phyloP scores from a whole-genome alignment of 257 asterid genomes.

The Anisodus acutangulus region DNA sequence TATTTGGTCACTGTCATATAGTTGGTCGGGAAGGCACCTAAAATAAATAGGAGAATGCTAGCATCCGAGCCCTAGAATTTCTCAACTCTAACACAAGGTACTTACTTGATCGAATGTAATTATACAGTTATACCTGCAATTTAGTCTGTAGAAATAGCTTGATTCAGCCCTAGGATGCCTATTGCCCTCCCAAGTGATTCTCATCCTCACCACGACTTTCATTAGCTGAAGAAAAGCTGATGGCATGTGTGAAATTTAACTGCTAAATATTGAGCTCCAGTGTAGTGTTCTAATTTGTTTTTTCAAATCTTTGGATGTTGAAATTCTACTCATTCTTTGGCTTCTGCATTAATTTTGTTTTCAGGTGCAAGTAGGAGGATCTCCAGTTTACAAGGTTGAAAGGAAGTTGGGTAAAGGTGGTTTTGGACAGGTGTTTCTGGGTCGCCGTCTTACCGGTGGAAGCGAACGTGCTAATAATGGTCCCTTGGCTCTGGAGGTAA shows the following conservation, averaged over 20 bases:
- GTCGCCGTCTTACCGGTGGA: slow-evolving; percentile 48
- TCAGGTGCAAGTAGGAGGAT: slow-evolving; percentile 58
- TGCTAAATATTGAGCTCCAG: slow-evolving; percentile 12
- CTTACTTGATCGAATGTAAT: not conserved
- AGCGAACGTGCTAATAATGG: slow-evolving; percentile 37
- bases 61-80: not conserved
- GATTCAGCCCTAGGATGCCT: not conserved
- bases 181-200: not conserved
- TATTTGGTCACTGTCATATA: not conserved
- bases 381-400: slow-evolving; percentile 51
- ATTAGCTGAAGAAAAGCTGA: not conserved
- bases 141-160: not conserved
- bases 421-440: slow-evolving; percentile 56
- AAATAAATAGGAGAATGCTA: slow-evolving; percentile 2
- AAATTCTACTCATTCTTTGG: not conserved
- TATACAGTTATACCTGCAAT: slow-evolving; percentile 7
- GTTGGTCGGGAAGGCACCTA: not conserved
- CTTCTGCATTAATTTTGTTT: slow-evolving; percentile 17
- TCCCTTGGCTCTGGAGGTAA: slow-evolving; percentile 49
- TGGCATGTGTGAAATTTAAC: not conserved
- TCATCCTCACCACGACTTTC: not conserved
- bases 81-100: not conserved
- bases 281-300: not conserved
- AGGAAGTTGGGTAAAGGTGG: slow-evolving; percentile 60
- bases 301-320: not conserved